These are phyloP conservation scores for Mucor indicus DNA, from an alignment of 371 early-diverging fungal species.

Conservation along the genomic window DNA sequence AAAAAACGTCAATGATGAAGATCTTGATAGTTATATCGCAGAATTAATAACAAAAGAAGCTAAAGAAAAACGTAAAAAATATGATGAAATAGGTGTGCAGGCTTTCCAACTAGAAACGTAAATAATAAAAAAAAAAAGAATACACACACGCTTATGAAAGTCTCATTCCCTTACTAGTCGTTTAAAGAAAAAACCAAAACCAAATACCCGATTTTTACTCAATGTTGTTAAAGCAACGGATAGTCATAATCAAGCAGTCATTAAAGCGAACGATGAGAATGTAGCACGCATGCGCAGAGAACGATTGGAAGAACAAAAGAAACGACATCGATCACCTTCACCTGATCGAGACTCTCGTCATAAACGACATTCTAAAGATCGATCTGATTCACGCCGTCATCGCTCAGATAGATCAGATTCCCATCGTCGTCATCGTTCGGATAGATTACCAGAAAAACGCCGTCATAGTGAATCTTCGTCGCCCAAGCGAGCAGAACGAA, in stretches of 20 bases:
- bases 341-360: too few relatives aligned
- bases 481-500: background rate
- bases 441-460: background rate
- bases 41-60: constrained; percentile 66
- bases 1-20: constrained; percentile 49
- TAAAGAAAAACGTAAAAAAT: constrained; percentile 39
- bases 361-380: too few relatives aligned
- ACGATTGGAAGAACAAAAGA: constrained; percentile 3
- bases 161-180: constrained; percentile 1
- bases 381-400: too few relatives aligned
- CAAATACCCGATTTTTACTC: constrained; percentile 69
- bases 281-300: constrained; percentile 26
- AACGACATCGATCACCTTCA: background rate
- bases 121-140: background rate
- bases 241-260: constrained; percentile 67
- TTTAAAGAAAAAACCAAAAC: too few relatives aligned
- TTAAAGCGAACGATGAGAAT: constrained; percentile 48
- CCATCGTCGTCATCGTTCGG: background rate
- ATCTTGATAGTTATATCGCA: constrained; percentile 71
- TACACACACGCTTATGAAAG: background rate
- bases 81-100: constrained; percentile 42
- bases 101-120: constrained; percentile 47
- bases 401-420: too few relatives aligned
- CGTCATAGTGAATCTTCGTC: too few relatives aligned
- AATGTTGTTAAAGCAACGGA: constrained; percentile 70